Evolutionary conservation across 352 stramenopile genomes (phyloP), one percentile per base, ranked within the genome.

Genomic region (Labyrinthula sp.): DNA sequence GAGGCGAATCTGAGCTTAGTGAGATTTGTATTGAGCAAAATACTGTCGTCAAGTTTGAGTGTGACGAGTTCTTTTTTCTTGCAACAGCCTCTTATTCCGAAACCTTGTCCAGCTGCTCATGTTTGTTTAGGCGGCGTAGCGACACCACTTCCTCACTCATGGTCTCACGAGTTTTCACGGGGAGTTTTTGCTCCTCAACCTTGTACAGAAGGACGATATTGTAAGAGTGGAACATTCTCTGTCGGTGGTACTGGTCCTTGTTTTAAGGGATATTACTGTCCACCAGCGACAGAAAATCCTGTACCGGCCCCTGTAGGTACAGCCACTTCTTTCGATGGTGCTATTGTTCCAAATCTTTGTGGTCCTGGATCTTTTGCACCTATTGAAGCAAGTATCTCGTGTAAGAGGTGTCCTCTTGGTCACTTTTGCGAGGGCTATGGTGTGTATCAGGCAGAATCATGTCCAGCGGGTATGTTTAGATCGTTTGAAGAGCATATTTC

Each of bases 331-430:
- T 64, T 69, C 1, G 71, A 67, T 1, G 80, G 83, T 0, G 82
- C 71, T 0, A 82, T 95, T 20, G 79, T 78, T 2, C 67, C 80
- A 3, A 93, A 73, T 25, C 63, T 95, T 24, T 97, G 86, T 60
- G 92, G 94, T 31, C 87, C 88, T 1, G 85, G 84, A 4, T 95
- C 82, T 2, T 97, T 91, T 59, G 89, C 86, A 4, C 75, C 85
- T 9, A 58, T 93, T 2, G 74, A 71, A 23, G 79, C 64, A 8
- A 84, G 75, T 0, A 72, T 77, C 22, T 56, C 65, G 15, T 95
- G 87, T 55, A 61, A 75, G 27, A 52, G 87, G 0, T 97, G 87
- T 43, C 85, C 86, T 20, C 77, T 85, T 7, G 87, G 87, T 15
- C 78, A 92, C 54, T 81, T 71, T 4, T 93, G 81, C 47, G 58